Evolutionary conservation across 2,329 filamentous ascomycete genomes (phyloP), one percentile per base, ranked within the genome.

Genomic region (Nemania sp.): DNA sequence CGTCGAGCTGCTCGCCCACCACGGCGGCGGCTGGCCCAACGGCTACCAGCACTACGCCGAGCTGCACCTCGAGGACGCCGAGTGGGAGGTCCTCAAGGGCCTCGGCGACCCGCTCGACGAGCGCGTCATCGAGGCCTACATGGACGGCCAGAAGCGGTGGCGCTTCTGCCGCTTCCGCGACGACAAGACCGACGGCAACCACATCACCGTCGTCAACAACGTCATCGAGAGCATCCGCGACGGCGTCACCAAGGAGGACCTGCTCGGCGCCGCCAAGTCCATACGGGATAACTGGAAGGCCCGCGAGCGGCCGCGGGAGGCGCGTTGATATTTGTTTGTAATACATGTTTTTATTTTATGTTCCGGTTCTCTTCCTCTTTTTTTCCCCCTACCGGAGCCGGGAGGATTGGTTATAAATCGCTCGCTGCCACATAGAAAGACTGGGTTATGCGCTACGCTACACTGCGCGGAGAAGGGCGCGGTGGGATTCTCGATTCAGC

Each of bases 201-300:
- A 98, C 76, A 89, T 90, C 61, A 87, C 81, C 17, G 94, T 91
- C 0, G 91, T 97, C 1, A 81, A 87, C 25, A 96, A 90, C 73
- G 95, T 99, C 3, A 83, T 97, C 60, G 89, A 94, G 66, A 96
- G 91, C 75, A 98, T 99, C 68, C 83, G 87, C 62, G 92, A 97
- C 70, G 87, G 87, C 1, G 92, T 99, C 11, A 90, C 87, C 0
- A 87, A 97, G 76, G 82, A 90, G 59, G 92, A 99, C 71, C 81
- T 99, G 35, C 82, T 93, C 47, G 82, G 78, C 1, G 82, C 85
- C 0, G 90, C 90, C 29, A 83, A 82, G 39, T 80, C 77, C n/a
- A 94, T 98, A 67, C 87, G 90, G 67, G 84, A 88, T 32, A 87
- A 87, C 13, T 97, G 92, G 88, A 97, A 97, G 77, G 80, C 84